Conservation (phyloP, 1,139 yeast genomes). For the Debaryomyces subglobosus region DNA sequence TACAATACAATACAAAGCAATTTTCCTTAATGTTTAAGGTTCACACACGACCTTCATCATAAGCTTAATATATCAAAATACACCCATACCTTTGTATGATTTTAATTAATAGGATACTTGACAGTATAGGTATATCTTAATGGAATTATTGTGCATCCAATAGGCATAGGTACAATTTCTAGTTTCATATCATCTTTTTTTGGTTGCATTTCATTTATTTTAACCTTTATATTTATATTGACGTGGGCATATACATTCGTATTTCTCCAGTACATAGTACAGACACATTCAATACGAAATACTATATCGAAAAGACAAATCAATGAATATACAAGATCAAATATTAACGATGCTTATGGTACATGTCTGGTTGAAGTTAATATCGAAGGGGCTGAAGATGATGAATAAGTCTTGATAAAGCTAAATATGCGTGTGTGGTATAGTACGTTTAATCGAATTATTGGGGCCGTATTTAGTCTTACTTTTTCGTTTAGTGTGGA, state of each 20-base stretch:
- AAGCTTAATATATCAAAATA: background rate
- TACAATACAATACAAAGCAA: too few relatives aligned
- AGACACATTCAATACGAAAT: slow-evolving; percentile 23
- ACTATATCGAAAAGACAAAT: slow-evolving; percentile 24
- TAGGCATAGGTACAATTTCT: background rate
- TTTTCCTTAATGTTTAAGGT: too few relatives aligned
- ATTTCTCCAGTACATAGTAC: slow-evolving; percentile 30
- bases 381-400: slow-evolving; percentile 19
- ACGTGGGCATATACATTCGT: slow-evolving; percentile 27
- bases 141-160: background rate
- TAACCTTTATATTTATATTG: slow-evolving; percentile 19
- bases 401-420: slow-evolving; percentile 14
- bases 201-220: slow-evolving; percentile 14
- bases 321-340: slow-evolving; percentile 21
- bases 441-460: slow-evolving; percentile 13
- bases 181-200: background rate
- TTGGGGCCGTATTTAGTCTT: slow-evolving; percentile 33
- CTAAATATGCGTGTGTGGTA: background rate
- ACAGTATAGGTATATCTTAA: background rate
- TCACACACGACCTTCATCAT: too few relatives aligned
- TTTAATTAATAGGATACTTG: background rate
- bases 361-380: slow-evolving; percentile 23
- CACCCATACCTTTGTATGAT: background rate
- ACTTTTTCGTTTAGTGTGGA: slow-evolving; percentile 36
- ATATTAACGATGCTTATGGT: slow-evolving; percentile 19